Percentiles rank a stretch among this genome's conserved stretches.
Conservation (phyloP, 768 basidiomycete genomes). For the Calocybe cyanea region DNA sequence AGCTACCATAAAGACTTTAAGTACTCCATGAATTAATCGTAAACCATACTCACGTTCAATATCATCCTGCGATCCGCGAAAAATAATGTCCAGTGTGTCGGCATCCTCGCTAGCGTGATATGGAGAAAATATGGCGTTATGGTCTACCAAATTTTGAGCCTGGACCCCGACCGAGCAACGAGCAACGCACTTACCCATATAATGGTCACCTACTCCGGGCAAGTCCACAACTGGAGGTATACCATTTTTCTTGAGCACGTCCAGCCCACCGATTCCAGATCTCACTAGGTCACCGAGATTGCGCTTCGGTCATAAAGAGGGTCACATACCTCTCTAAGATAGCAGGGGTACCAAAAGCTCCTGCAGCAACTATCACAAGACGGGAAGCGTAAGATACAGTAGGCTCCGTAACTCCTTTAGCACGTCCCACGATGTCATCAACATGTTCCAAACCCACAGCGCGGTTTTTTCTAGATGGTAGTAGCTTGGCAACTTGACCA, state of each 20-base stretch:
- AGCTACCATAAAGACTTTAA: constrained; percentile 2
- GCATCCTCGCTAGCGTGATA: constrained; percentile 44
- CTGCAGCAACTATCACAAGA: constrained; percentile 48
- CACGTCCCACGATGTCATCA: constrained; percentile 27
- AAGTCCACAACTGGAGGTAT: constrained; percentile 56
- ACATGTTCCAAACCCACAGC: constrained; percentile 54
- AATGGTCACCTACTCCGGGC: constrained; percentile 75
- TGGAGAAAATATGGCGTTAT: constrained; percentile 31
- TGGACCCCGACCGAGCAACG: not conserved
- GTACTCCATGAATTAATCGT: not conserved
- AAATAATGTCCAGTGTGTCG: constrained; percentile 46
- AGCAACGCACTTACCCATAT: constrained; percentile 35
- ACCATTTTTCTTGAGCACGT: constrained; percentile 41
- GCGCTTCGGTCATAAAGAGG: not conserved
- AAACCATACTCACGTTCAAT: constrained; percentile 33
- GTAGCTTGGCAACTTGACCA: constrained; percentile 20
- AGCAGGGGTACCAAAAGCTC: constrained; percentile 52
- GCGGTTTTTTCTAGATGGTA: constrained; percentile 26
- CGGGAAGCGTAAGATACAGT: constrained; percentile 32
- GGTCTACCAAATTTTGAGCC: constrained; percentile 27
- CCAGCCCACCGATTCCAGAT: constrained; percentile 62
- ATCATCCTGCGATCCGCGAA: constrained; percentile 33
- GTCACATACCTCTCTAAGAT: constrained; percentile 44
- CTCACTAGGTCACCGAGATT: constrained; percentile 13
- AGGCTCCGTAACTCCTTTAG: constrained; percentile 17